Evolutionary conservation across 116 monocot species (phyloP).

Genomic region (Papilionanthe hybrid): DNA sequence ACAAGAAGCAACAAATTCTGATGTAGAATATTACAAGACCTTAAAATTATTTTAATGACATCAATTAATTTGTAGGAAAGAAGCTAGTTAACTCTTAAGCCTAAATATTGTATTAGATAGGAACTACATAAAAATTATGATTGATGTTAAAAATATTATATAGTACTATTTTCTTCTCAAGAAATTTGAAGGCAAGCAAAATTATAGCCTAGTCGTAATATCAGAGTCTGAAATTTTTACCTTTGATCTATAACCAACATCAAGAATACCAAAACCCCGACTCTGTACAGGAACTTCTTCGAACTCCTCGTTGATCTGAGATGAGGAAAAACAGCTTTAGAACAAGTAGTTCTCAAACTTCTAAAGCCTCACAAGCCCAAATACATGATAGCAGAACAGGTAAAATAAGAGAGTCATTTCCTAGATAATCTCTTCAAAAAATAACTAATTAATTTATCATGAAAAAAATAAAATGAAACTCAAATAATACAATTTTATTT

Average conservation of each 20-base stretch:
- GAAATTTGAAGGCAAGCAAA: not conserved
- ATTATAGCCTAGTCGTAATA: not conserved
- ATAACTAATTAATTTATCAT: too few relatives aligned
- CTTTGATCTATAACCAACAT: conserved; percentile 93
- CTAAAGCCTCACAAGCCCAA: too few relatives aligned
- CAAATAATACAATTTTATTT: too few relatives aligned
- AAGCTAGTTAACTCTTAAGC: not conserved
- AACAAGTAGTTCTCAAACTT: too few relatives aligned
- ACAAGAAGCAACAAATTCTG: not conserved
- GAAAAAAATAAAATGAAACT: too few relatives aligned
- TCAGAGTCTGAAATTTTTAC: conserved; percentile 24
- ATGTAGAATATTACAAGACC: not conserved
- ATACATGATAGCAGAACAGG: too few relatives aligned
- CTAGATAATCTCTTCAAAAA: not conserved
- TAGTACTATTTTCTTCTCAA: not conserved
- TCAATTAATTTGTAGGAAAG: not conserved
- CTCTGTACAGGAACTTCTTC: conserved; percentile 94
- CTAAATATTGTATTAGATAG: not conserved
- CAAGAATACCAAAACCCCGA: conserved; percentile 95
- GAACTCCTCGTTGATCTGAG: conserved; percentile 87
- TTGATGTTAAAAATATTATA: not conserved
- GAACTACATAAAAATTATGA: not conserved
- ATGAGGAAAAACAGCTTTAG: not conserved
- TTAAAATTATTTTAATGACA: not conserved
- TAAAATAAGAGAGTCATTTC: not conserved